Evolutionary conservation across 345 rosid species (phyloP).

Genomic region (Heritiera fomes): DNA sequence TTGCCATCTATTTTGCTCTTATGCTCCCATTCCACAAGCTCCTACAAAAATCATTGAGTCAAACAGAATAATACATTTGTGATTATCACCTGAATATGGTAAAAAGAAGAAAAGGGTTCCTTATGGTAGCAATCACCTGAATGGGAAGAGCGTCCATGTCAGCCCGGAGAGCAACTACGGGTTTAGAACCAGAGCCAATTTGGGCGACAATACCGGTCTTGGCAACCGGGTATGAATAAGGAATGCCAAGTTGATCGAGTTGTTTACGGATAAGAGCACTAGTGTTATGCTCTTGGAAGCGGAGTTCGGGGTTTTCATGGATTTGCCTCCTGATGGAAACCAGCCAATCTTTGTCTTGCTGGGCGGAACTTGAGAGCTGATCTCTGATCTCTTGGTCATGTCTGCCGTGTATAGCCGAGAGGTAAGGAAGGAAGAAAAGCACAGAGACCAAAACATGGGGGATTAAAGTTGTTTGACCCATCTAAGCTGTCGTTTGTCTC

Average conservation of each 20-base stretch:
- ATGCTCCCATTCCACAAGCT: conserved; percentile 80
- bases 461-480: background rate
- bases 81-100: background rate
- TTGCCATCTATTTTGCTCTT: conserved; percentile 72
- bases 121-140: conserved; percentile 34
- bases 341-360: conserved; percentile 58
- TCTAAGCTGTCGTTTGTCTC: background rate
- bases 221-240: conserved; percentile 63
- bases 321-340: conserved; percentile 60
- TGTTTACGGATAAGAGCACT: conserved; percentile 66
- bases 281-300: conserved; percentile 65
- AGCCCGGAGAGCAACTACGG: conserved; percentile 79
- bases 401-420: background rate
- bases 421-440: conserved; percentile 21
- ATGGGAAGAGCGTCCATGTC: conserved; percentile 86
- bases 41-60: conserved; percentile 35
- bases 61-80: background rate
- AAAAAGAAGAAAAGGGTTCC: background rate
- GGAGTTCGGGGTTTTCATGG: conserved; percentile 84
- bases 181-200: conserved; percentile 65
- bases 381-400: conserved; percentile 32
- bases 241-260: conserved; percentile 58
- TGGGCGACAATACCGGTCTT: conserved; percentile 70
- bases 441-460: conserved; percentile 8
- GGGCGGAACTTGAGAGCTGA: conserved; percentile 44